phyloP scores from a whole-genome alignment of 306 rosid species.

The Mucuna pruriens region DNA sequence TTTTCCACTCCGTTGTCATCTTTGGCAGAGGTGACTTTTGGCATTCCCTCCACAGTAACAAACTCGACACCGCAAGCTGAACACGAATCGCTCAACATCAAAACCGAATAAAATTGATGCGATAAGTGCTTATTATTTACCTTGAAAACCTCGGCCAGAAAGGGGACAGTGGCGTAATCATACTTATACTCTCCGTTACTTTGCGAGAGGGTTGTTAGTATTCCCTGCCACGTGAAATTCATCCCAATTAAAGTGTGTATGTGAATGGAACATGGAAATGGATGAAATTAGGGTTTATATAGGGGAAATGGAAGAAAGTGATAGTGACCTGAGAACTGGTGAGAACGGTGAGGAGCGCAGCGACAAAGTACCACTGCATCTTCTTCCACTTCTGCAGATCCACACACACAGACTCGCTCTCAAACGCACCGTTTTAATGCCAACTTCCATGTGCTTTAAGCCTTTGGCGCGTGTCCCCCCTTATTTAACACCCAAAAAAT shows the following conservation, averaged over 20 bases:
- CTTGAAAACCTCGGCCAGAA: conserved; percentile 91
- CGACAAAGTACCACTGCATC: conserved; percentile 57
- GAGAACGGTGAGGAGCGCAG: conserved; percentile 52
- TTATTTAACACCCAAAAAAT: neutral
- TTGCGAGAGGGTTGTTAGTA: conserved; percentile 87
- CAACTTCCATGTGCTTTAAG: neutral
- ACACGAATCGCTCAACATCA: conserved; percentile 1
- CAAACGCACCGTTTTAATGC: neutral
- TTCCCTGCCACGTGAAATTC: conserved; percentile 59
- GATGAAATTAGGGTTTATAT: conserved; percentile 16
- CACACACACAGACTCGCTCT: neutral
- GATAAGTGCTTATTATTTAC: conserved; percentile 28
- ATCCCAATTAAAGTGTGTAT: neutral
- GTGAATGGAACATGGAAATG: conserved; percentile 2
- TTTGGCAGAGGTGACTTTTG: conserved; percentile 60
- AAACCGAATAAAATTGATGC: conserved; percentile 29
- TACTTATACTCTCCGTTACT: conserved; percentile 70
- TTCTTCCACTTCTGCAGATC: conserved; percentile 44
- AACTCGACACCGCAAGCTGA: conserved; percentile 87
- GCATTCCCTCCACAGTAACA: conserved; percentile 80
- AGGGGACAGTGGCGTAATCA: conserved; percentile 96
- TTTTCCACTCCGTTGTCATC: conserved; percentile 92
- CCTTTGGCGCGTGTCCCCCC: neutral
- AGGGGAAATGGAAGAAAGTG: neutral
- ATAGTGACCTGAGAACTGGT: conserved; percentile 56